Evolutionary conservation across 1,139 yeast species (phyloP), one percentile per base, ranked within the genome.

Genomic region (Debaryomycetaceae sp.): DNA sequence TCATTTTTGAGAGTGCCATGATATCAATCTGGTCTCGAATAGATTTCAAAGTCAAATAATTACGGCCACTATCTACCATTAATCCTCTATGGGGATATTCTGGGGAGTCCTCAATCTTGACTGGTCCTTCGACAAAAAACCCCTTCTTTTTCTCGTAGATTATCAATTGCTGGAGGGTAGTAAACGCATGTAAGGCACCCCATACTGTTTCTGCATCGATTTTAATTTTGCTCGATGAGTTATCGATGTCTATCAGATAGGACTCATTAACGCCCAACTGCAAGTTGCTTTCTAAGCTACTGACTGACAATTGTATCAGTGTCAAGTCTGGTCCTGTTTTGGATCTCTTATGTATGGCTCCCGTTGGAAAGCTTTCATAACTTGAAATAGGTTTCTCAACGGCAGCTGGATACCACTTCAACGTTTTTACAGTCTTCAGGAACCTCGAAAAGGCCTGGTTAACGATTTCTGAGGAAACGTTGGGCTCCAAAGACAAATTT

Each of bases 141-240:
- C 46, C 58, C 37, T 47, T 49, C 37, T 50, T 56, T 36, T 35
- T 42, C 14, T 50, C 53, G 44, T 59, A 68, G 23, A 72, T 54
- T 7, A 75, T 56, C 34, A 76, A 48, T 52, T 76, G 81, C 48
- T 73, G 76, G 34, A 76, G 55, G 1, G 81, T 75, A 8, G 68
- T 60, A 24, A 76, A 61, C 0, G 73, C 78, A 51, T 74, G 71
- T 40, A 76, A 57, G 0, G 72, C 74, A 4, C 80, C 81, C 78
- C 78, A 75, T 6, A 62, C 49, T 1, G 78, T 75, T 7, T 49
- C 55, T 7, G 78, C 65, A 4, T 45, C 45, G 37, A 75, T 65
- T 1, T 41, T 38, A 24, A 75, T 55, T 14, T 45, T 44, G 1
- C 42, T 36, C 11, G 44, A 42, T 6, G n/a, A 8, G 4, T 13